Evolutionary conservation across 768 basidiomycete species (phyloP).

Genomic region (Lactarius psammicola): DNA sequence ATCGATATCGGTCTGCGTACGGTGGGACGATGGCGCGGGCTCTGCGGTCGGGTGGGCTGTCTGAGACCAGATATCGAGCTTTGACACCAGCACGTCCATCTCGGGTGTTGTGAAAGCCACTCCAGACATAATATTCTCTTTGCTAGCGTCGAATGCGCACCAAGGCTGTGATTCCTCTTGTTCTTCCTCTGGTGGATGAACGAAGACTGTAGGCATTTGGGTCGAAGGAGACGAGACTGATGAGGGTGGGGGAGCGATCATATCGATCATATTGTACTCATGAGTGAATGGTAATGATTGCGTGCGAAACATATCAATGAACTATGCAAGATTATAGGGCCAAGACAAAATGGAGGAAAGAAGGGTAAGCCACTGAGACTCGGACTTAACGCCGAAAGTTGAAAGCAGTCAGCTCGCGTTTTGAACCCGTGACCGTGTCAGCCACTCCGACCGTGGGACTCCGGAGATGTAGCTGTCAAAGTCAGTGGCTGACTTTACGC

Average conservation of each 20-base stretch:
- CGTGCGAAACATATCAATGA: conserved; percentile 32
- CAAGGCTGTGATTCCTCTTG: conserved; percentile 37
- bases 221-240: conserved; percentile 30
- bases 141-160: conserved; percentile 37
- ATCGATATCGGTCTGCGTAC: conserved; percentile 30
- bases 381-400: conserved; percentile 6
- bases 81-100: conserved; percentile 34
- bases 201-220: conserved; percentile 38
- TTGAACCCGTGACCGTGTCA: conserved; percentile 17
- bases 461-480: too few relatives aligned
- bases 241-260: conserved; percentile 33
- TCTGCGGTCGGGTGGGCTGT: conserved; percentile 30
- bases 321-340: conserved; percentile 12
- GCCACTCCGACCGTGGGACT: conserved; percentile 1
- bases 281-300: conserved; percentile 31
- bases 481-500: too few relatives aligned
- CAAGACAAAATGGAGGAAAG: not conserved
- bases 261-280: conserved; percentile 21
- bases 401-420: conserved; percentile 14
- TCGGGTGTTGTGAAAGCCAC: conserved; percentile 33
- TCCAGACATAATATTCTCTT: conserved; percentile 25
- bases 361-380: conserved; percentile 2
- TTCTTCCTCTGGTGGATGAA: conserved; percentile 41
- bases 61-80: conserved; percentile 34
- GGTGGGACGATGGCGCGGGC: conserved; percentile 35